Evolutionary conservation across 2,329 filamentous ascomycete species (phyloP).

Genomic region (Fusarium chuoi): DNA sequence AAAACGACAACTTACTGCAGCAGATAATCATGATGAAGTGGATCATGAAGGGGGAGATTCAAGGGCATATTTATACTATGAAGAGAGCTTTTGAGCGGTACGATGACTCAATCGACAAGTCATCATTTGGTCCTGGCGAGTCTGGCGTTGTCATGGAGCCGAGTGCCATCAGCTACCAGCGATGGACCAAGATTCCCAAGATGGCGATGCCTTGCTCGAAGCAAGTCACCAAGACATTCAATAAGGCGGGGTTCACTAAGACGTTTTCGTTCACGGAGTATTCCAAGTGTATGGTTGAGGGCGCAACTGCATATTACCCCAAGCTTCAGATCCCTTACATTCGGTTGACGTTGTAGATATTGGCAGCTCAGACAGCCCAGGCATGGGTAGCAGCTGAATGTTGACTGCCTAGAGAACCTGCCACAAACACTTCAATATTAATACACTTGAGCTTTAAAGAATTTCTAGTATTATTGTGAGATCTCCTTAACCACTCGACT

Average conservation of each 20-base stretch:
- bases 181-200: neutral
- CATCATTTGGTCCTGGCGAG: neutral
- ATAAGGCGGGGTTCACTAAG: neutral
- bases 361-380: neutral
- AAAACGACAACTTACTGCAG: neutral
- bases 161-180: neutral
- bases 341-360: neutral
- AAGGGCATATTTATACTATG: no score
- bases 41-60: neutral
- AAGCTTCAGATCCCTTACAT: neutral
- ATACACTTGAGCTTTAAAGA: neutral
- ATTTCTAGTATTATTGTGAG: neutral
- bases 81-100: neutral
- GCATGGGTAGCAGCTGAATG: neutral
- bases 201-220: neutral
- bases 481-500: neutral
- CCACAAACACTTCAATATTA: fast-evolving
- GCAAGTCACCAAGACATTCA: neutral
- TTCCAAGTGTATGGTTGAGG: neutral
- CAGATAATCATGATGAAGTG: neutral
- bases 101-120: neutral
- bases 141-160: neutral
- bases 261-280: neutral
- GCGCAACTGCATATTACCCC: neutral
- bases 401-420: no score